These are phyloP conservation scores for Saccharomyces uvarum DNA, from an alignment of 1,139 yeast species.

Conservation along the genomic window DNA sequence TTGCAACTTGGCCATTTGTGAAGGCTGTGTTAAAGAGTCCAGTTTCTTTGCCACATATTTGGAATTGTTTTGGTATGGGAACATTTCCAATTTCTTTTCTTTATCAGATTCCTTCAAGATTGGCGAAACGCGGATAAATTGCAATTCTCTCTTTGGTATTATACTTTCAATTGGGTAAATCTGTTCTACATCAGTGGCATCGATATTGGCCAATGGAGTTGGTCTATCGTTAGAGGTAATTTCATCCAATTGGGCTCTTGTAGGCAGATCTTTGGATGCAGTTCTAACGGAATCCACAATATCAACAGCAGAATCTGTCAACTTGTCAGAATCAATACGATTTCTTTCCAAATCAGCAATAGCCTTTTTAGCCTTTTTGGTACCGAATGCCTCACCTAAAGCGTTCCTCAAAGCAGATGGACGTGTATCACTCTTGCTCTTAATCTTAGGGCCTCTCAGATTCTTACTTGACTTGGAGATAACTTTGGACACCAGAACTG, in stretches of 20 bases:
- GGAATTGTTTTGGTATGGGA: conserved; percentile 53
- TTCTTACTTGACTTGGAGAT: conserved; percentile 47
- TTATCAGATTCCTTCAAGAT: conserved; percentile 45
- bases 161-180: conserved; percentile 67
- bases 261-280: conserved; percentile 65
- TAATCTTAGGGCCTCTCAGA: conserved; percentile 54
- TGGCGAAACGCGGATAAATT: conserved; percentile 52
- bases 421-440: conserved; percentile 45
- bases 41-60: conserved; percentile 47
- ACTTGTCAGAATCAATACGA: conserved; percentile 73
- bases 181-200: conserved; percentile 74
- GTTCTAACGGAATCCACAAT: conserved; percentile 73
- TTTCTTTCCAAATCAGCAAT: conserved; percentile 75
- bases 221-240: conserved; percentile 60
- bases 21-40: conserved; percentile 36
- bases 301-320: conserved; percentile 67
- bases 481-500: conserved; percentile 48
- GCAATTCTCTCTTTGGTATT: conserved; percentile 61
- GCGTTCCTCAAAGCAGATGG: conserved; percentile 61
- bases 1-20: conserved; percentile 53
- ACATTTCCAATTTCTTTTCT: conserved; percentile 43
- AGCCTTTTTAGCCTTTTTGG: conserved; percentile 90
- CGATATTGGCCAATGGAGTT: conserved; percentile 68
- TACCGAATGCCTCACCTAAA: conserved; percentile 94
- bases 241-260: conserved; percentile 48